Conservation (phyloP, 345 rosid species). For the Trapa bicornis region DNA sequence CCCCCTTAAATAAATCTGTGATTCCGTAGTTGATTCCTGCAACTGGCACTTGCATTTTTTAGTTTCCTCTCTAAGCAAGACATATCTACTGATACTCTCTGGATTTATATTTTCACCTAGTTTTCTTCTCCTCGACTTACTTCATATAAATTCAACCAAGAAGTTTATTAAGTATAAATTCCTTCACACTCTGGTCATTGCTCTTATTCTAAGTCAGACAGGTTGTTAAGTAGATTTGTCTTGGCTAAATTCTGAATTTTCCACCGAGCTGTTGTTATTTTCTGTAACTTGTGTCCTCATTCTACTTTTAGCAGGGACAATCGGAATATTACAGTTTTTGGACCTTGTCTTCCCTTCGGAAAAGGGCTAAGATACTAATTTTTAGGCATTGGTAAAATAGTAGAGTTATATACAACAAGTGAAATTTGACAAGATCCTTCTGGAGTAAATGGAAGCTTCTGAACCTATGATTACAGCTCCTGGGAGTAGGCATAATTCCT, state of each 20-base stretch:
- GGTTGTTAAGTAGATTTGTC: background rate
- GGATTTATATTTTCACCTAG: background rate
- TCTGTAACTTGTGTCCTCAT: background rate
- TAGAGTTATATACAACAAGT: background rate
- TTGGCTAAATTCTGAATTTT: background rate
- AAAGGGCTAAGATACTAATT: background rate
- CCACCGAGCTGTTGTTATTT: background rate
- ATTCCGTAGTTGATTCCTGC: background rate
- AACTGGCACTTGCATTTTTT: background rate
- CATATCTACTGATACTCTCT: background rate
- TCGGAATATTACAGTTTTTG: background rate
- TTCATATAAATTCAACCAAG: background rate
- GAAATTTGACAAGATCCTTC: background rate
- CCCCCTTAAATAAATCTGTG: background rate
- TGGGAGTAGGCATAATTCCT: slow-evolving; percentile 17
- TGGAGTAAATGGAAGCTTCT: slow-evolving; percentile 10
- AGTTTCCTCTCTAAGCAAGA: background rate
- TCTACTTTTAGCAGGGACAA: background rate
- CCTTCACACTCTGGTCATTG: background rate
- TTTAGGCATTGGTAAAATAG: background rate
- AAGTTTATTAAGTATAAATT: background rate
- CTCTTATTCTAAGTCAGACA: background rate
- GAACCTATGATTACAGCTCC: slow-evolving; percentile 12
- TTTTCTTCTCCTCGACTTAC: background rate
- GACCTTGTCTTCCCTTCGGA: background rate